Evolutionary conservation across 2,329 filamentous ascomycete genomes (phyloP).

Genomic region (Alternaria gaisen): DNA sequence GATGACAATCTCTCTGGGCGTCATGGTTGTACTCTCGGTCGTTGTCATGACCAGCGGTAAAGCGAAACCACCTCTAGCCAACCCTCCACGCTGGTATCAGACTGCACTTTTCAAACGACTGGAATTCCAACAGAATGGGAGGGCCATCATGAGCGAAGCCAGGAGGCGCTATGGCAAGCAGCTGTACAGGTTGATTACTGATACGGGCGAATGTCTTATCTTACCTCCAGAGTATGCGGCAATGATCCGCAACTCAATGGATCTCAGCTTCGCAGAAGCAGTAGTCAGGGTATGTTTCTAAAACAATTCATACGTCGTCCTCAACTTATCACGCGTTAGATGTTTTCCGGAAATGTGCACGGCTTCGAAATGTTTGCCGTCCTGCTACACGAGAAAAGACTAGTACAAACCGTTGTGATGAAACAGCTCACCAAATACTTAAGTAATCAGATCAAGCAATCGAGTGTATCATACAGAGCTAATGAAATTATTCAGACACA

Average conservation of each 20-base stretch:
- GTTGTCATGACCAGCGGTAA: neutral
- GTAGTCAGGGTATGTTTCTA: neutral
- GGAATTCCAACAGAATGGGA: neutral
- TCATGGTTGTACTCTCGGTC: neutral
- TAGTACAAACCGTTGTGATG: neutral
- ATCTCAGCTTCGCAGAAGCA: neutral
- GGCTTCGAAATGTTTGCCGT: constrained; percentile 3
- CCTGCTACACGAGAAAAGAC: neutral
- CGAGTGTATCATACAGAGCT: neutral
- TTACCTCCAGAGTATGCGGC: neutral
- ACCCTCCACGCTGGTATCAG: constrained; percentile 1
- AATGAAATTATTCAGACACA: neutral
- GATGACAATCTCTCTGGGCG: neutral
- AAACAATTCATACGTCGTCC: no score
- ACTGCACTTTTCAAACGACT: neutral
- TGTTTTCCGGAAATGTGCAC: neutral
- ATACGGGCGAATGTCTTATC: neutral
- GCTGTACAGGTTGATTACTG: neutral
- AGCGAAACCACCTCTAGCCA: neutral
- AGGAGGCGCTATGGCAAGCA: constrained; percentile 1
- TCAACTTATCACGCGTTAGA: neutral
- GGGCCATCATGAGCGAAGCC: neutral
- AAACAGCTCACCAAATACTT: constrained; percentile 6
- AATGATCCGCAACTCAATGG: neutral
- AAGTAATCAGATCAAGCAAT: neutral